Evolutionary conservation across 2,329 filamentous ascomycete genomes (phyloP), one percentile per base, ranked within the genome.

Genomic region (Elsinoe australis): DNA sequence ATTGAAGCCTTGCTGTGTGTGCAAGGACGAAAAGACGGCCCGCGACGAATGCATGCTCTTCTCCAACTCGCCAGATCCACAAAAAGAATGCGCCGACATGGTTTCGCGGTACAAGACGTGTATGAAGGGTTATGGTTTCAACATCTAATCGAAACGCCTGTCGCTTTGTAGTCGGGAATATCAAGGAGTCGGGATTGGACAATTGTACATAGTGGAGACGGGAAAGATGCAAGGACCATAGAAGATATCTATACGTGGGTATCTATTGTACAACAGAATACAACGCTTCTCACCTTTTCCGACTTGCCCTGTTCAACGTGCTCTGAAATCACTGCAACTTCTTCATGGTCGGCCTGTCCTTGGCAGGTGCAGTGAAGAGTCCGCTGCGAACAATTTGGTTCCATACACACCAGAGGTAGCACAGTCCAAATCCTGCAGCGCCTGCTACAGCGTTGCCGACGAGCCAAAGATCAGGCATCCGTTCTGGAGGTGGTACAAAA

Each of bases 11-110:
- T 96, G 92, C 78, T 96, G 92, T 65, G 92, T 96, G 22, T 98
- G 92, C 79, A 95, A 89, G 64, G 80, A 92, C 35, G 88, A 98
- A 68, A 98, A 98, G 69, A 75, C 86, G 31, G 78, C 78, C 58
- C 87, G 92, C 54, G 92, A 98, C 71, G 89, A 98, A 70, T 98
- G 92, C 75, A 96, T 98, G 90, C 85, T 98, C 49, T 95, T 96
- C 73, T 94, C 87, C 49, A 88, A 79, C 54, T 76, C 85, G 52
- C 76, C 82, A 61, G 84, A 95, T 63, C 87, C 92, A 31, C 78
- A 86, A 59, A 76, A 79, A 61, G 88, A 94, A 60, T 98, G 92
- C 75, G 77, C 82, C 67, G 77, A 82, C 44, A 76, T 87, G 53
- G 85, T 98, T 54, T 79, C 87, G 21, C 81, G 86, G 63, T 98